Conservation (phyloP, 768 basidiomycete genomes). For the Porphyrellus cyaneotinctus region DNA sequence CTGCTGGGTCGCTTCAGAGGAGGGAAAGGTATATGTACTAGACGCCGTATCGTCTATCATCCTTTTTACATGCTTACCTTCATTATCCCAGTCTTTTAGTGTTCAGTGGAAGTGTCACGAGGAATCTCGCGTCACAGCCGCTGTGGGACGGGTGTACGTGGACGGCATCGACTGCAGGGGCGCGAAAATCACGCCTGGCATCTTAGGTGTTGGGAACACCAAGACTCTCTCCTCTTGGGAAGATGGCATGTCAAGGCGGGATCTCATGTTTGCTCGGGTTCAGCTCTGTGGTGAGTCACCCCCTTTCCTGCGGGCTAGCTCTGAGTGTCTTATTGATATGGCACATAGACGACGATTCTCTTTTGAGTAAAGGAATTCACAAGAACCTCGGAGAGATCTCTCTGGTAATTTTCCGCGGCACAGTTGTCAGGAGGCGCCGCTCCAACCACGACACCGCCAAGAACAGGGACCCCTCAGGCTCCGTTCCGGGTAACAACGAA, state of each 20-base stretch:
- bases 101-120: slow-evolving; percentile 14
- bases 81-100: slow-evolving; percentile 5
- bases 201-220: not conserved
- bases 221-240: not conserved
- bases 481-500: not conserved
- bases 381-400: slow-evolving; percentile 17
- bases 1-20: slow-evolving; percentile 24
- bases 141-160: not conserved
- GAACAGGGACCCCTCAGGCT: fast-evolving
- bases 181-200: fast-evolving
- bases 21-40: slow-evolving; percentile 16
- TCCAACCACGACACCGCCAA: fast-evolving
- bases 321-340: not conserved
- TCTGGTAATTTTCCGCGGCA: slow-evolving; percentile 5
- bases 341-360: slow-evolving; percentile 19
- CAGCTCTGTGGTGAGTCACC: slow-evolving; percentile 17
- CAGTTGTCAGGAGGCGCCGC: no score
- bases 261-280: slow-evolving; percentile 17
- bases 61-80: not conserved
- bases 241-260: not conserved
- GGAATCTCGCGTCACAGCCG: not conserved
- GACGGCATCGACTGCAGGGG: slow-evolving; percentile 2
- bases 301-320: no score
- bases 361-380: slow-evolving; percentile 5
- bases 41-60: not conserved